phyloP scores from a whole-genome alignment of 768 basidiomycete species.

The Termitomyces sp. region DNA sequence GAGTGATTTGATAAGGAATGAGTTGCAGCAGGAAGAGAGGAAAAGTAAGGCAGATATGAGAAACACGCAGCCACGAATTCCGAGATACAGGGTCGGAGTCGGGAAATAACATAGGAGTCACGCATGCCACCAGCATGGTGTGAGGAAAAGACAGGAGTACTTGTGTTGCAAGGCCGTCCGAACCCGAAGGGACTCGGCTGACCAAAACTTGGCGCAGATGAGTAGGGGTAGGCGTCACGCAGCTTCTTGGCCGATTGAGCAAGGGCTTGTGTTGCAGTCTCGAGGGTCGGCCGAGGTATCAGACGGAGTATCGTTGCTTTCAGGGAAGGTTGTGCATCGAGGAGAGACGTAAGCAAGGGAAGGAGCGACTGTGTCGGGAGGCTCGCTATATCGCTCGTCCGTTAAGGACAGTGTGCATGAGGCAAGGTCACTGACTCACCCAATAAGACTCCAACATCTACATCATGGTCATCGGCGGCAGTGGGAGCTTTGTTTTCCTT shows the following conservation, averaged over 20 bases:
- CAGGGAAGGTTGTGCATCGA: slow-evolving; percentile 62
- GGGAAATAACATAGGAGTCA: slow-evolving; percentile 71
- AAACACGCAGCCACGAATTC: slow-evolving; percentile 75
- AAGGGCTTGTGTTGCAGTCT: slow-evolving; percentile 66
- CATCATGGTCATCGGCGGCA: slow-evolving; percentile 47
- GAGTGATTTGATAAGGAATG: slow-evolving; percentile 25
- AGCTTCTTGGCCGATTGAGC: slow-evolving; percentile 66
- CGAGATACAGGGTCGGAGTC: slow-evolving; percentile 67
- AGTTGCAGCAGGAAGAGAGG: slow-evolving; percentile 36
- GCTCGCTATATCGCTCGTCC: slow-evolving; percentile 48
- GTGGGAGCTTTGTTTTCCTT: slow-evolving; percentile 45
- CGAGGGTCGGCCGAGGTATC: slow-evolving; percentile 81
- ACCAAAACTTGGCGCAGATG: slow-evolving; percentile 37
- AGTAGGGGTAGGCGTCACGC: slow-evolving; percentile 81
- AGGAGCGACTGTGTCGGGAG: slow-evolving; percentile 74
- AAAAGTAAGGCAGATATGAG: slow-evolving; percentile 85
- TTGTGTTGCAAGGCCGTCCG: slow-evolving; percentile 17
- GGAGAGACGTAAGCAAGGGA: slow-evolving; percentile 64
- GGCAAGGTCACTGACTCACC: slow-evolving; percentile 41
- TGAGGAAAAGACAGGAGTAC: slow-evolving; percentile 18
- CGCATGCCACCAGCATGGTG: slow-evolving; percentile 59
- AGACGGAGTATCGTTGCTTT: slow-evolving; percentile 69
- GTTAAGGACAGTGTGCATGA: slow-evolving; percentile 2
- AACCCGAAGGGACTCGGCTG: slow-evolving; percentile 28
- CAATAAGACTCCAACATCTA: slow-evolving; percentile 75